Conservation (phyloP, 257 asterid species). For the Ballota nigra region DNA sequence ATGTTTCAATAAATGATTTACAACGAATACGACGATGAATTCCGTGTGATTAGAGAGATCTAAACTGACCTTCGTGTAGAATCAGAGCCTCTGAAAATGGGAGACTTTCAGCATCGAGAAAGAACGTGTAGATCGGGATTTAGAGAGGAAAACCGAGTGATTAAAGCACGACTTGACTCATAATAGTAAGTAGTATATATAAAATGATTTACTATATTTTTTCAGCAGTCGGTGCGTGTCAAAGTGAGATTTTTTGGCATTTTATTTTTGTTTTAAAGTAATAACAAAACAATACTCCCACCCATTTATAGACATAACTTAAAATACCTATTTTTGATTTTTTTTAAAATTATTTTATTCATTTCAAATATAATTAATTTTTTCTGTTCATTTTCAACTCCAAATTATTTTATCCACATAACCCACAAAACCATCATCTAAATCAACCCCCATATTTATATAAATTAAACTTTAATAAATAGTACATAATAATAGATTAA, state of each 20-base stretch:
- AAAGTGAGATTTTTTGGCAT: not conserved
- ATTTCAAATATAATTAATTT: too few relatives aligned
- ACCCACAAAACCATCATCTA: too few relatives aligned
- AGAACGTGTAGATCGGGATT: conserved; percentile 27
- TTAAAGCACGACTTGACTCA: not conserved
- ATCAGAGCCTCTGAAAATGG: not conserved
- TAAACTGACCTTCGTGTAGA: conserved; percentile 26
- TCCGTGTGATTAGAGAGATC: conserved; percentile 13
- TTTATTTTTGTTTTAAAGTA: not conserved
- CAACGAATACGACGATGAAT: not conserved
- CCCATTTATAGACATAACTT: too few relatives aligned
- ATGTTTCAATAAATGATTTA: not conserved
- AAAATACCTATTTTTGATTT: too few relatives aligned
- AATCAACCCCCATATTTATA: too few relatives aligned
- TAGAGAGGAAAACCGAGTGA: not conserved
- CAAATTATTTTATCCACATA: too few relatives aligned
- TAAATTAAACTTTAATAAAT: too few relatives aligned
- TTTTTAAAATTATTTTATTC: too few relatives aligned
- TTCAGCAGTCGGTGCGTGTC: conserved; percentile 28
- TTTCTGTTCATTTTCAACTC: too few relatives aligned
- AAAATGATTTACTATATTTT: too few relatives aligned
- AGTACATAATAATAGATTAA: too few relatives aligned
- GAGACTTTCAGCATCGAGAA: conserved; percentile 19
- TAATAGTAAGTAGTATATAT: not conserved
- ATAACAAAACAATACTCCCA: too few relatives aligned